Conservation (phyloP, 1,139 yeast species). For the Ashbya aceris region DNA sequence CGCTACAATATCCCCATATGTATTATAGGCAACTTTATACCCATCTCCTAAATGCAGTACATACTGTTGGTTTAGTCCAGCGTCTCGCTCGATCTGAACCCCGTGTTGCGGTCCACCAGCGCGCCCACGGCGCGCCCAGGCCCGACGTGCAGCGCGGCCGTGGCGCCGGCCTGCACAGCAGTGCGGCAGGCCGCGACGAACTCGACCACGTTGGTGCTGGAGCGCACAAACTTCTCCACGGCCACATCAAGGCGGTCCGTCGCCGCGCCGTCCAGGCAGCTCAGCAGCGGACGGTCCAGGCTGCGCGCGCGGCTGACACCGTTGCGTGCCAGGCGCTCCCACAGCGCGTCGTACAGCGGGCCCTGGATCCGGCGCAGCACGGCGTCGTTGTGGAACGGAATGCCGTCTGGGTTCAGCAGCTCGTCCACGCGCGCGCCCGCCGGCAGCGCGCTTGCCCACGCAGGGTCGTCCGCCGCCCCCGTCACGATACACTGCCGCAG, state of each 20-base stretch:
- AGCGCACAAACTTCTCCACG: conserved; percentile 26
- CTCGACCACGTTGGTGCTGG: conserved; percentile 28
- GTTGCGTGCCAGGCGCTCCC: conserved; percentile 24
- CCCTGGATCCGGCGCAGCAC: conserved; percentile 26
- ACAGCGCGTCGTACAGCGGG: conserved; percentile 27
- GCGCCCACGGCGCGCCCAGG: conserved; percentile 27
- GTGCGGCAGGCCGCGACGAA: conserved; percentile 28
- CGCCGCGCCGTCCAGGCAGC: conserved; percentile 25
- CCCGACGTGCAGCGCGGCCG: conserved; percentile 24
- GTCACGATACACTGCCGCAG: conserved; percentile 28
- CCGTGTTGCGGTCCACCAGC: conserved; percentile 22
- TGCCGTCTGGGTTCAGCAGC: conserved; percentile 24
- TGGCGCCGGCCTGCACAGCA: conserved; percentile 12
- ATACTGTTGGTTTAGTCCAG: not conserved
- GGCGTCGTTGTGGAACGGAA: conserved; percentile 28
- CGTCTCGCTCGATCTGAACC: not conserved
- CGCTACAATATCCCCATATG: conserved; percentile 92
- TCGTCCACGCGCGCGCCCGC: conserved; percentile 4
- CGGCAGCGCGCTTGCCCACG: conserved; percentile 12
- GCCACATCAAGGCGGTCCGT: conserved; percentile 24
- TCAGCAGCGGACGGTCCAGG: conserved; percentile 24
- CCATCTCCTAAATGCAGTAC: conserved; percentile 35
- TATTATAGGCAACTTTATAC: conserved; percentile 92
- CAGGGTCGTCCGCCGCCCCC: conserved; percentile 24
- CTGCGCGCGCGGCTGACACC: conserved; percentile 19